Evolutionary conservation across 192 early-diverging fungal genomes (phyloP), one percentile per base, ranked within the genome.

Genomic region (Fimicolochytrium jonesii): DNA sequence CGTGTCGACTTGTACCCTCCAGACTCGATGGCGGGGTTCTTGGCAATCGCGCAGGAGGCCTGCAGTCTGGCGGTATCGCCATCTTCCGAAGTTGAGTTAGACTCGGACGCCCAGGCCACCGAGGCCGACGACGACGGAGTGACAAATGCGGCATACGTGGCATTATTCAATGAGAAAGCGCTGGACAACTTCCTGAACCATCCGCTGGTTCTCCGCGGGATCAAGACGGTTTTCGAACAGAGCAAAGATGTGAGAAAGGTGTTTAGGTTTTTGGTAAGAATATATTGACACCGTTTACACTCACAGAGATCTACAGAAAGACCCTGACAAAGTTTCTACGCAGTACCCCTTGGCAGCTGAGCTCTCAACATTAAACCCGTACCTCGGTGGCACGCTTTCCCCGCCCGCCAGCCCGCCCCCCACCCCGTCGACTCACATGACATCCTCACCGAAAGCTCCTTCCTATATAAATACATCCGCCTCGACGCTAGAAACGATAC

Each of bases 1-100:
- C 85, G 87, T 31, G 84, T 95, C 10, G 80, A 87, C 51, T 72
- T 90, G 4, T 86, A 87, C 64, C 77, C 85, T 0, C 66, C 85
- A 1, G 37, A 70, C 25, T 70, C 59, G 0, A 71, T 87, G 62
- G 75, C 80, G 20, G 78, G 82, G 4, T 92, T 88, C 60, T 56
- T 57, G 4, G 66, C 67, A 22, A 76, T 92, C 22, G 77, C 87
- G 5, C 72, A 76, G 29, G 61, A 67, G 6, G 75, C 79, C 11
- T 51, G 94, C 7, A 17, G 35, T 17, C 10, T 67, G 1, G 29
- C 25, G 10, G 15, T 7, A 11, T n/a, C n/a, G n/a, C n/a, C n/a
- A n/a, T n/a, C n/a, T n/a, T n/a, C n/a, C n/a, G n/a, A n/a, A n/a
- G n/a, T n/a, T n/a, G n/a, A n/a, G n/a, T n/a, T n/a, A n/a, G n/a